Evolutionary conservation across 306 rosid species (phyloP).

Genomic region (Prunus fruticosa): DNA sequence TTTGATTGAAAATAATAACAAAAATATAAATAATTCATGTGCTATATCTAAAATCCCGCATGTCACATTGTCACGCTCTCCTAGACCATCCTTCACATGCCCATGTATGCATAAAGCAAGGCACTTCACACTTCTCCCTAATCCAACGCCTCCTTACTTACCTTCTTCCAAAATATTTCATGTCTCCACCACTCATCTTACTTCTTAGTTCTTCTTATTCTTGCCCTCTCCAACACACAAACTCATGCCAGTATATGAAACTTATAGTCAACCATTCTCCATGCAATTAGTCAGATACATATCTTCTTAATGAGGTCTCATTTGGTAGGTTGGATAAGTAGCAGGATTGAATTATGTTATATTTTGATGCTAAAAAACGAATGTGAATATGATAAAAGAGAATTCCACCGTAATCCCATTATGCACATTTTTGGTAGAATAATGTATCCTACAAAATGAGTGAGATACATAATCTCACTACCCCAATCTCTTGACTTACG

Average conservation of each 20-base stretch:
- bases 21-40: conserved; percentile 4
- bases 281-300: neutral
- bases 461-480: no score
- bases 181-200: neutral
- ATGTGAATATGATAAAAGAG: no score
- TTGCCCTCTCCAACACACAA: neutral
- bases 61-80: conserved; percentile 13
- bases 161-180: conserved; percentile 13
- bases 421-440: no score
- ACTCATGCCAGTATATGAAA: neutral
- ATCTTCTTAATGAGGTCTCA: no score
- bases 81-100: conserved; percentile 45
- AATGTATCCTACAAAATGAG: no score
- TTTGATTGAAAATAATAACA: no score
- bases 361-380: no score
- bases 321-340: no score
- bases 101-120: conserved; percentile 54
- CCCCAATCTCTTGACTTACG: no score
- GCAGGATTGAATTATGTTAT: no score
- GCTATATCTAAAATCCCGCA: conserved; percentile 7
- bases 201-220: neutral
- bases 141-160: conserved; percentile 26
- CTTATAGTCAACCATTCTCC: neutral
- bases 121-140: conserved; percentile 44
- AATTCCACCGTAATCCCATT: no score